Evolutionary conservation across 2,329 filamentous ascomycete genomes (phyloP).

Genomic region (Rhynchosporium graminicola): DNA sequence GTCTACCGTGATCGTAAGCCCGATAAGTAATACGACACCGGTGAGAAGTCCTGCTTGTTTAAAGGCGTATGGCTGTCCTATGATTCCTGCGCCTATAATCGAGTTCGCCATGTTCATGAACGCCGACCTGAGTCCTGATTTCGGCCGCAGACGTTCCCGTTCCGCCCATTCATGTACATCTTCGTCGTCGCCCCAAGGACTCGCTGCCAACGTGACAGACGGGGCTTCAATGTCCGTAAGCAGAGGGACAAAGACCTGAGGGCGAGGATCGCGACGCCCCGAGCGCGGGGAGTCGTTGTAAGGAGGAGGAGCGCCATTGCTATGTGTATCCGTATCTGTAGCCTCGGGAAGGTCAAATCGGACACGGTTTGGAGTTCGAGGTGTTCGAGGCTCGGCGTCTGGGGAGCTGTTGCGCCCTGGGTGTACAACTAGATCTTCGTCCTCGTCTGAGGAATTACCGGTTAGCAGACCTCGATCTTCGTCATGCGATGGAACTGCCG

Average conservation of each 20-base stretch:
- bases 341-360: constrained; percentile 40
- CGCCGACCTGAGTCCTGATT: constrained; percentile 80
- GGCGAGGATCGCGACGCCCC: constrained; percentile 37
- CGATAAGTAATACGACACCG: constrained; percentile 75
- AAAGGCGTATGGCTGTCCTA: constrained; percentile 93
- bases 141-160: constrained; percentile 65
- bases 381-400: constrained; percentile 32
- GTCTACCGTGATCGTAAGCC: constrained; percentile 82
- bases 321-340: constrained; percentile 36
- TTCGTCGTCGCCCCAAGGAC: constrained; percentile 42
- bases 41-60: constrained; percentile 84
- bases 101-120: constrained; percentile 99
- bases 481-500: constrained; percentile 36
- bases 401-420: constrained; percentile 25
- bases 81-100: constrained; percentile 80
- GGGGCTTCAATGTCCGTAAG: constrained; percentile 84
- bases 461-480: constrained; percentile 46
- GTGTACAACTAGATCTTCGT: constrained; percentile 38
- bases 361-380: constrained; percentile 41
- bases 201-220: constrained; percentile 64
- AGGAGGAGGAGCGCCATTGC: constrained; percentile 48
- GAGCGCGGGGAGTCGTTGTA: constrained; percentile 35
- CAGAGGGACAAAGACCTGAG: constrained; percentile 56
- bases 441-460: constrained; percentile 35
- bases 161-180: constrained; percentile 53